A percentile compares a stretch with the other conserved stretches of the same genome.
phyloP scores from a whole-genome alignment of 805 yeast species.

The Candida sonorensis region DNA sequence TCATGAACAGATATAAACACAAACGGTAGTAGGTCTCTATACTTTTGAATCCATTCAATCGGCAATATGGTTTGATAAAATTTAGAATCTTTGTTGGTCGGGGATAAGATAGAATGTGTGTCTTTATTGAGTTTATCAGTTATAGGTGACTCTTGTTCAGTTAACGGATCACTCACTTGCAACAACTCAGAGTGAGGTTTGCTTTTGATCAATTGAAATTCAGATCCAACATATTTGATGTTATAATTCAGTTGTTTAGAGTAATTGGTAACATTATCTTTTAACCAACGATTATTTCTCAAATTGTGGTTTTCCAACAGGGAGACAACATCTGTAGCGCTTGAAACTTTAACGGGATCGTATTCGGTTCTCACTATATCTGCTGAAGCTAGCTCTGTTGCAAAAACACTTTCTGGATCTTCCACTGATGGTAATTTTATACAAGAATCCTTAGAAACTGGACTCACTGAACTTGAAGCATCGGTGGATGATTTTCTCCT shows the following conservation, averaged over 20 bases:
- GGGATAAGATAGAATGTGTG: slow-evolving; percentile 31
- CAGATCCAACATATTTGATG: slow-evolving; percentile 26
- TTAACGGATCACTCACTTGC: too few relatives aligned
- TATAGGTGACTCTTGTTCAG: too few relatives aligned
- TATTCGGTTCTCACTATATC: too few relatives aligned
- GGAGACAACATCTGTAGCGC: slow-evolving; percentile 25
- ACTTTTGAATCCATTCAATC: slow-evolving; percentile 47
- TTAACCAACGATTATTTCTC: slow-evolving; percentile 16
- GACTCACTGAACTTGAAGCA: too few relatives aligned
- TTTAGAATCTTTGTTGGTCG: slow-evolving; percentile 33
- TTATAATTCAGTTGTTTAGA: slow-evolving; percentile 18
- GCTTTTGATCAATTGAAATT: slow-evolving; percentile 17
- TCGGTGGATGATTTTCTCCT: slow-evolving; percentile 1
- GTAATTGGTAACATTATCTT: slow-evolving; percentile 10
- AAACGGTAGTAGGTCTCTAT: slow-evolving; percentile 40
- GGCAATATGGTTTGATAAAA: slow-evolving; percentile 38
- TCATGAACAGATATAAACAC: slow-evolving; percentile 40
- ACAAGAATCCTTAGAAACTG: slow-evolving; percentile 6
- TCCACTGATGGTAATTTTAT: slow-evolving; percentile 1
- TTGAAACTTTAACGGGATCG: slow-evolving; percentile 21
- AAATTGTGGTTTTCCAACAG: slow-evolving; percentile 24
- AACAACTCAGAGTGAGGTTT: not conserved
- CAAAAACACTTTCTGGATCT: slow-evolving; percentile 7
- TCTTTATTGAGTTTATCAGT: too few relatives aligned
- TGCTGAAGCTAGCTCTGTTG: too few relatives aligned